Conservation (phyloP, 2,329 filamentous ascomycete species). For the Sphaerostilbella broomeana region DNA sequence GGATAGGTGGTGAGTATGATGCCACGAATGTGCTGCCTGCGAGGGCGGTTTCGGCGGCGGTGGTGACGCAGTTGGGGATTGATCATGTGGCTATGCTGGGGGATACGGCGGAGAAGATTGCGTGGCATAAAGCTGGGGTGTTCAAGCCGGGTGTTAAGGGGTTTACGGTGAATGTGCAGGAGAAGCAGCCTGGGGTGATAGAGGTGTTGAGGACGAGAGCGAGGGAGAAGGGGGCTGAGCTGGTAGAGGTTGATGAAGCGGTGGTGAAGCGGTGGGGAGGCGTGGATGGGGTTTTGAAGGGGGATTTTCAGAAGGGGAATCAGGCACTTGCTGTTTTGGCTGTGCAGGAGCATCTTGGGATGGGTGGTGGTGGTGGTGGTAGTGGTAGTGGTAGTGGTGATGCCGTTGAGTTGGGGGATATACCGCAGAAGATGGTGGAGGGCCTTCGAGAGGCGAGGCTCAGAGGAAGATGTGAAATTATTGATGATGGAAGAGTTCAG, state of each 20-base stretch:
- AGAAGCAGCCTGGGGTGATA: conserved; percentile 31
- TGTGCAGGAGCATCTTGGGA: conserved; percentile 50
- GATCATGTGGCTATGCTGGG: conserved; percentile 81
- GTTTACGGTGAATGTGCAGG: conserved; percentile 28
- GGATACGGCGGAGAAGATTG: conserved; percentile 68
- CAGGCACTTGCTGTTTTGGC: conserved; percentile 51
- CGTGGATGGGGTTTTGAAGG: conserved; percentile 36
- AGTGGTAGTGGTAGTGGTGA: too few relatives aligned
- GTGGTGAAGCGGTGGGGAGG: conserved; percentile 37
- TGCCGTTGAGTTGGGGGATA: conserved; percentile 19
- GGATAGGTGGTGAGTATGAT: conserved; percentile 90
- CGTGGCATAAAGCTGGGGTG: conserved; percentile 89
- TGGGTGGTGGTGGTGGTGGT: too few relatives aligned
- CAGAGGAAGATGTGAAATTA: conserved; percentile 70
- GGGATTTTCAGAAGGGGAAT: conserved; percentile 51
- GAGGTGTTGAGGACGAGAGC: conserved; percentile 55
- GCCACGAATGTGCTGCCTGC: conserved; percentile 74
- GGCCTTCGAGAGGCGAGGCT: conserved; percentile 63
- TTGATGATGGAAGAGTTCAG: conserved; percentile 44
- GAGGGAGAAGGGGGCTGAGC: conserved; percentile 41
- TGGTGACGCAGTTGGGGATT: conserved; percentile 74
- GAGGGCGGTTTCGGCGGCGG: conserved; percentile 59
- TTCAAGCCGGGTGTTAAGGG: conserved; percentile 56
- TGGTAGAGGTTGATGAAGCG: conserved; percentile 37
- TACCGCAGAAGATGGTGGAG: conserved; percentile 43